These are phyloP conservation scores for Brassica carinata DNA, from an alignment of 345 rosid species.

Conservation along the genomic window DNA sequence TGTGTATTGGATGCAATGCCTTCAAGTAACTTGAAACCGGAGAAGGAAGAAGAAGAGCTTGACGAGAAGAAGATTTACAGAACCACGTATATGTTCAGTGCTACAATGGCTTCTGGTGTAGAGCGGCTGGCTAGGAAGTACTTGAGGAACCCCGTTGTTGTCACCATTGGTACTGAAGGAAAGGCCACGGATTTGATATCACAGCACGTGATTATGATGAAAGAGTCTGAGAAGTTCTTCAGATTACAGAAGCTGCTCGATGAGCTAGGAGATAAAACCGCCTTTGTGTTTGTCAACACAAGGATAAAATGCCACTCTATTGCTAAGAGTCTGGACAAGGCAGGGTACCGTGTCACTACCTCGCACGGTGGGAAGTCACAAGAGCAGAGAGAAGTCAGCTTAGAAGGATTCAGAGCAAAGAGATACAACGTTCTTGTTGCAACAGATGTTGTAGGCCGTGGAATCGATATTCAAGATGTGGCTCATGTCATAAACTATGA, in stretches of 20 bases:
- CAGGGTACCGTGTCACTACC: slow-evolving; percentile 84
- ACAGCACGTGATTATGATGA: slow-evolving; percentile 83
- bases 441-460: slow-evolving; percentile 94
- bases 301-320: slow-evolving; percentile 74
- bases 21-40: slow-evolving; percentile 87
- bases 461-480: slow-evolving; percentile 89
- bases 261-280: slow-evolving; percentile 83
- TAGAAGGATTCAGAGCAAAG: slow-evolving; percentile 87
- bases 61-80: slow-evolving; percentile 82
- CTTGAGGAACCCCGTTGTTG: slow-evolving; percentile 93
- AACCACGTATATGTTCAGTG: slow-evolving; percentile 43
- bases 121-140: slow-evolving; percentile 94
- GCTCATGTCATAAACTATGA: slow-evolving; percentile 92
- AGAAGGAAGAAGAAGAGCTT: slow-evolving; percentile 95
- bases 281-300: slow-evolving; percentile 92
- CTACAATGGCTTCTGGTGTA: slow-evolving; percentile 93
- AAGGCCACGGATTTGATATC: slow-evolving; percentile 85
- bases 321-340: slow-evolving; percentile 85
- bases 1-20: slow-evolving; percentile 95
- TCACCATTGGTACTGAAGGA: slow-evolving; percentile 93
- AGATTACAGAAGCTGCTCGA: slow-evolving; percentile 77
- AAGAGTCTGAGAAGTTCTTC: slow-evolving; percentile 73
- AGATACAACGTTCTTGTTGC: slow-evolving; percentile 91
- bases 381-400: slow-evolving; percentile 90
- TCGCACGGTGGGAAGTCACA: slow-evolving; percentile 95